These are phyloP conservation scores for Tylopilus cervinicoccineus DNA, from an alignment of 768 basidiomycete species.

Conservation along the genomic window DNA sequence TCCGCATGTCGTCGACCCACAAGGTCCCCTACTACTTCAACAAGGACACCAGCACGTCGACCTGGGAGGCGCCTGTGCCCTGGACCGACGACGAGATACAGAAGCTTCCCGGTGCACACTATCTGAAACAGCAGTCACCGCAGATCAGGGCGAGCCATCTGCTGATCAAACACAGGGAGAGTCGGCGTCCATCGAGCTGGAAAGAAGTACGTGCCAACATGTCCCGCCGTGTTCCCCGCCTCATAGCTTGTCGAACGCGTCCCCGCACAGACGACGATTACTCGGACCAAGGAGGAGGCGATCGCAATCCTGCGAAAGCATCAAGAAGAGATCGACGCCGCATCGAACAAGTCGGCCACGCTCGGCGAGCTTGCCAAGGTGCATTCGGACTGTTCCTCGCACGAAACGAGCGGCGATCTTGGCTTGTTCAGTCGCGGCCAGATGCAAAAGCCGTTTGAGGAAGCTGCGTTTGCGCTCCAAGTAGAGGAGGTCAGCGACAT, in stretches of 20 bases:
- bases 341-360: conserved; percentile 41
- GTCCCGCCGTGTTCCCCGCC: not conserved
- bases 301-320: conserved; percentile 68
- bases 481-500: conserved; percentile 78
- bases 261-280: conserved; percentile 61
- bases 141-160: conserved; percentile 94
- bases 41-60: conserved; percentile 58
- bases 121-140: conserved; percentile 37
- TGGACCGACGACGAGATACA: conserved; percentile 56
- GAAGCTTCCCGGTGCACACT: conserved; percentile 63
- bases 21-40: conserved; percentile 89
- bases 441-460: conserved; percentile 99
- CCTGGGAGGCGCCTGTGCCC: conserved; percentile 75
- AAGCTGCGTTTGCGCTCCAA: conserved; percentile 69
- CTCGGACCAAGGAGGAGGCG: conserved; percentile 87
- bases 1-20: conserved; percentile 79
- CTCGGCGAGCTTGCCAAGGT: conserved; percentile 73
- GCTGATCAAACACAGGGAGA: conserved; percentile 84
- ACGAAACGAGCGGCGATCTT: conserved; percentile 79
- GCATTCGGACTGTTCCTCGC: conserved; percentile 90
- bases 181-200: conserved; percentile 78
- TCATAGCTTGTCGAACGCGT: not conserved
- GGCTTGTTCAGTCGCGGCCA: conserved; percentile 80
- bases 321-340: conserved; percentile 54
- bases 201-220: conserved; percentile 62